These are phyloP conservation scores for Euphorbia tirucalli DNA, from an alignment of 345 rosid genomes.

Conservation along the genomic window DNA sequence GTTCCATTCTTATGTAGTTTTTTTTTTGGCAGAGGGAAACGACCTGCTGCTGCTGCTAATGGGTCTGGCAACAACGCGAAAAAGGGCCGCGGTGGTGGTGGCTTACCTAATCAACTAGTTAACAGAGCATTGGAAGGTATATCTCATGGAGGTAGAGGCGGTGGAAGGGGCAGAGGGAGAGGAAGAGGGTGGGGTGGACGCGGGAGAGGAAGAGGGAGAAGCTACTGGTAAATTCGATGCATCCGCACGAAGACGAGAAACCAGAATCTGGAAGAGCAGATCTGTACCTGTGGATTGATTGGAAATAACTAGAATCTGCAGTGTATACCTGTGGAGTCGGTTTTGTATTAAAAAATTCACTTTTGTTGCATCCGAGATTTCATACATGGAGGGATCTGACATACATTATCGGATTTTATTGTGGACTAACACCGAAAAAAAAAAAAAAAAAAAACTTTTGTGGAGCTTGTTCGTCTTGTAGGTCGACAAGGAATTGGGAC, in stretches of 20 bases:
- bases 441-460: neutral
- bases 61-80: conserved; percentile 55
- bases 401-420: conserved; percentile 9
- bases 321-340: neutral
- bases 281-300: neutral
- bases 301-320: no score
- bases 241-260: neutral
- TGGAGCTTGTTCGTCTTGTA: conserved; percentile 5
- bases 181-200: conserved; percentile 26
- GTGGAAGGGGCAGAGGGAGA: conserved; percentile 35
- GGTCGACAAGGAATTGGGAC: conserved; percentile 11
- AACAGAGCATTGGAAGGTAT: conserved; percentile 88
- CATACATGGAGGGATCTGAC: conserved; percentile 14
- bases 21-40: conserved; percentile 55
- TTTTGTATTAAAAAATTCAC: conserved; percentile 4
- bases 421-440: conserved; percentile 1
- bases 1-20: conserved; percentile 3
- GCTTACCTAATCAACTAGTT: conserved; percentile 72
- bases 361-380: conserved; percentile 5
- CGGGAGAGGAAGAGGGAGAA: conserved; percentile 58
- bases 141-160: conserved; percentile 71
- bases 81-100: conserved; percentile 71
- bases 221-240: conserved; percentile 6
- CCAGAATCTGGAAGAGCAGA: neutral
- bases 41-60: conserved; percentile 59